These are phyloP conservation scores for Arthrobotrys megalospora DNA, from an alignment of 2,329 filamentous ascomycete genomes.

Conservation along the genomic window DNA sequence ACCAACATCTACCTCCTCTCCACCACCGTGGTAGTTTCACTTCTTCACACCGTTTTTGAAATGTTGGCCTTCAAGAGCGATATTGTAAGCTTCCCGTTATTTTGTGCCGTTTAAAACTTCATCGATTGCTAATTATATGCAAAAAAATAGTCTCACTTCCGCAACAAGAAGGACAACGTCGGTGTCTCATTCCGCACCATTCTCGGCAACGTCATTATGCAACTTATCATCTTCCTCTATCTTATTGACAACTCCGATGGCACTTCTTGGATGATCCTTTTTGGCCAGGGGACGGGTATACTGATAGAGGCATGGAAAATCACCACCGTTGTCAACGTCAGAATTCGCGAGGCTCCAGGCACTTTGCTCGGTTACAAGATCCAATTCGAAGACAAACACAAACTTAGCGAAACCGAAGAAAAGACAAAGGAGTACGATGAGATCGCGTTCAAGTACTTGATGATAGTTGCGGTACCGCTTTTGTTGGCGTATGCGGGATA, in stretches of 20 bases:
- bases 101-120: background rate
- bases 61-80: conserved; percentile 97
- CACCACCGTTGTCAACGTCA: conserved; percentile 92
- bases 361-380: conserved; percentile 84
- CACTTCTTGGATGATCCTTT: conserved; percentile 99
- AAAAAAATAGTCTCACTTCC: conserved; percentile 79
- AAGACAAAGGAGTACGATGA: conserved; percentile 99
- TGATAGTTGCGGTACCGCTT: conserved; percentile 89
- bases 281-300: conserved; percentile 89
- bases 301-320: conserved; percentile 91
- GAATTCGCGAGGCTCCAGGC: conserved; percentile 78
- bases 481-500: conserved; percentile 91
- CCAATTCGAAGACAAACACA: conserved; percentile 95
- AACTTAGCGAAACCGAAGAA: conserved; percentile 92
- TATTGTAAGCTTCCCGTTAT: conserved; percentile 70
- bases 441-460: conserved; percentile 98
- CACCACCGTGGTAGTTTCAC: conserved; percentile 85
- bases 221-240: conserved; percentile 94
- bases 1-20: conserved; percentile 92
- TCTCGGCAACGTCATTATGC: conserved; percentile 98
- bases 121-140: conserved; percentile 63
- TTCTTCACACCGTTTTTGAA: conserved; percentile 95
- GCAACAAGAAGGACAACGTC: conserved; percentile 99
- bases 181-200: conserved; percentile 97
- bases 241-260: conserved; percentile 97